Conservation (phyloP, 2,329 filamentous ascomycete species). For the Ophiosphaerella korrae region DNA sequence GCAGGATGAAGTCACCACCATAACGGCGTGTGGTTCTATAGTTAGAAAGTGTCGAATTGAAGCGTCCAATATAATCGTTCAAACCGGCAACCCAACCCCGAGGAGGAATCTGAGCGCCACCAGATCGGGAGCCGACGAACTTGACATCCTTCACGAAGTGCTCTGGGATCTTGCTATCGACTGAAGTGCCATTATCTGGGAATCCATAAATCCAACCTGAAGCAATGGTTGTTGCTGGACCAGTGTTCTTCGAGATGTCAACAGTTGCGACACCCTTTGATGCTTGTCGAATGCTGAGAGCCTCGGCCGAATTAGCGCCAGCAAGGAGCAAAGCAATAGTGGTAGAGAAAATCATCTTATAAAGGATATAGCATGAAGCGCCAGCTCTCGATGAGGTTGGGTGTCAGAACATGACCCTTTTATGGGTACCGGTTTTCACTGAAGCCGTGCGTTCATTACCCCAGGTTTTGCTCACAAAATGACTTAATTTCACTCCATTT, state of each 20-base stretch:
- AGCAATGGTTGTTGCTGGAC: conserved; percentile 44
- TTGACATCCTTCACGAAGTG: conserved; percentile 48
- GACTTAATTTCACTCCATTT: too few species aligned
- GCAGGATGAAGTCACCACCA: conserved; percentile 52
- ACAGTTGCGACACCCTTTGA: conserved; percentile 12
- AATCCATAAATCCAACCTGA: conserved; percentile 53
- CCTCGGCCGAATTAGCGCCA: background rate
- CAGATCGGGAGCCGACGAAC: conserved; percentile 49
- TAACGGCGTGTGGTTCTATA: conserved; percentile 53
- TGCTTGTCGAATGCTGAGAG: background rate
- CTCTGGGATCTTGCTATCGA: conserved; percentile 36
- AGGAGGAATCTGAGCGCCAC: conserved; percentile 49
- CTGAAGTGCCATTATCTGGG: conserved; percentile 46
- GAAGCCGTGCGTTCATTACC: too few species aligned
- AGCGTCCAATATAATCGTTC: conserved; percentile 40
- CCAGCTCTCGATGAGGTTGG: too few species aligned
- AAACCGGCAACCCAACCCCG: conserved; percentile 48
- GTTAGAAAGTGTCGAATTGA: conserved; percentile 53
- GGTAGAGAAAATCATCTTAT: background rate
- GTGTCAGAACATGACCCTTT: too few species aligned
- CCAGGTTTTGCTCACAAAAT: too few species aligned
- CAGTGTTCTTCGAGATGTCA: conserved; percentile 19
- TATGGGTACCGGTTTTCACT: too few species aligned
- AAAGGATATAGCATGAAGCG: too few species aligned
- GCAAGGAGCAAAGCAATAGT: background rate